Conservation (phyloP, 2,329 filamentous ascomycete species). For the Delphinella strobiligena region DNA sequence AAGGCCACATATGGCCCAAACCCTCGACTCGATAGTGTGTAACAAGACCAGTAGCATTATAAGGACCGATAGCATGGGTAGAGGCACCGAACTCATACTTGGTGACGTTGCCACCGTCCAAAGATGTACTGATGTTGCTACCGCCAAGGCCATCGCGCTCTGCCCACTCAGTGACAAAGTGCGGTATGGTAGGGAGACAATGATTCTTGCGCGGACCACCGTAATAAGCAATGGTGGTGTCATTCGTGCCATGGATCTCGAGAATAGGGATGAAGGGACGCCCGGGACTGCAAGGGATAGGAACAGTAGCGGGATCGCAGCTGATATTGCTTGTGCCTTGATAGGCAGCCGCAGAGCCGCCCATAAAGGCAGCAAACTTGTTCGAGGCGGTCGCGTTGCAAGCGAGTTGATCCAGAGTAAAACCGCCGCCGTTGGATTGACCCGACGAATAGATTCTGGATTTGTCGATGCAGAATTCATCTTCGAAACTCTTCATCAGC, state of each 20-base stretch:
- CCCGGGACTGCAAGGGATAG: conserved; percentile 17
- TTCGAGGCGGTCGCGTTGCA: conserved; percentile 30
- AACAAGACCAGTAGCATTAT: conserved; percentile 21
- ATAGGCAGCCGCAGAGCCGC: conserved; percentile 37
- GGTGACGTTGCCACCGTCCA: conserved; percentile 18
- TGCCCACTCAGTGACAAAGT: conserved; percentile 28
- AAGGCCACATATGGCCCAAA: conserved; percentile 31
- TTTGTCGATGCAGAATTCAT: conserved; percentile 31
- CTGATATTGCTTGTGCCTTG: conserved; percentile 13
- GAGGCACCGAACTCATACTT: conserved; percentile 17
- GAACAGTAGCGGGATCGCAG: conserved; percentile 12
- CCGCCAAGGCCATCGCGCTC: conserved; percentile 21
- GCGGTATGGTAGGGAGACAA: conserved; percentile 15
- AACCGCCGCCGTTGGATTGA: conserved; percentile 44
- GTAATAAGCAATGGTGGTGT: conserved; percentile 29
- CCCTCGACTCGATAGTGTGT: conserved; percentile 28
- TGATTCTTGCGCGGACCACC: conserved; percentile 21
- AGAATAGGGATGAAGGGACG: conserved; percentile 25
- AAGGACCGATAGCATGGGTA: conserved; percentile 18
- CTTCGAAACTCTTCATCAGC: conserved; percentile 26
- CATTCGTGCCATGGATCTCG: conserved; percentile 32
- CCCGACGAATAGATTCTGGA: conserved; percentile 31
- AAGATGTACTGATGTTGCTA: conserved; percentile 14
- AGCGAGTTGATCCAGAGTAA: conserved; percentile 32
- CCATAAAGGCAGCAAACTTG: conserved; percentile 39